Conservation (phyloP, 495 filamentous ascomycete genomes). For the Astrothelium subdiscretum region DNA sequence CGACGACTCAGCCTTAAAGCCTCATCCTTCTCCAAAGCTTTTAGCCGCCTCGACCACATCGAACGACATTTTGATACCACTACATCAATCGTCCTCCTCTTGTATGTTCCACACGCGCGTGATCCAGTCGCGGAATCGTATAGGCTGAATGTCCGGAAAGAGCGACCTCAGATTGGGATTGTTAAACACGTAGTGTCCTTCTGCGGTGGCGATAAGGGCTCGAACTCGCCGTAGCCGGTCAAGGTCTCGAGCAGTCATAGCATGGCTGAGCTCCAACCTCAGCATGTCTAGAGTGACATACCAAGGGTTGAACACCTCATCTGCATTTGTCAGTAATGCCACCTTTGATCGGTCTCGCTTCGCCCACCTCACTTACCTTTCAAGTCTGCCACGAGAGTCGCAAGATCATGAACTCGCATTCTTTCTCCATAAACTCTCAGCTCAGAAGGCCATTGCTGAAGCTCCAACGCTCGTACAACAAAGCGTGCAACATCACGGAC, state of each 20-base stretch:
- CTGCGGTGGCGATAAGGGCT: conserved; percentile 37
- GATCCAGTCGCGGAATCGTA: conserved; percentile 36
- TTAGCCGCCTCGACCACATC: neutral
- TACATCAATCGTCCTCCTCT: neutral
- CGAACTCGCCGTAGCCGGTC: conserved; percentile 18
- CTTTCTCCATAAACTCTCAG: conserved; percentile 52
- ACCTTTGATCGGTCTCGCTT: neutral
- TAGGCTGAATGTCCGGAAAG: conserved; percentile 31
- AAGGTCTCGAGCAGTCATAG: conserved; percentile 17
- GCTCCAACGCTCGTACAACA: conserved; percentile 49
- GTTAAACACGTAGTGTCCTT: conserved; percentile 36
- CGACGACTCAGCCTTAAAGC: neutral
- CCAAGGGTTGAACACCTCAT: conserved; percentile 14
- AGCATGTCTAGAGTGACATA: conserved; percentile 12
- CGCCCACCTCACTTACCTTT: conserved; percentile 18
- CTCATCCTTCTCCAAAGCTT: neutral
- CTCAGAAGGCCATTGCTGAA: conserved; percentile 54
- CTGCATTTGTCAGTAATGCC: neutral
- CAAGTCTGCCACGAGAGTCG: conserved; percentile 15
- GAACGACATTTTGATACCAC: neutral
- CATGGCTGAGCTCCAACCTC: conserved; percentile 20
- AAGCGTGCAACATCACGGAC: conserved; percentile 55
- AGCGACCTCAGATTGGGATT: conserved; percentile 32
- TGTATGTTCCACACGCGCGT: conserved; percentile 12
- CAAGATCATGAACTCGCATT: conserved; percentile 28